These are phyloP conservation scores for Toxoplasma gondii DNA, from an alignment of 169 alveolate species.

Conservation along the genomic window DNA sequence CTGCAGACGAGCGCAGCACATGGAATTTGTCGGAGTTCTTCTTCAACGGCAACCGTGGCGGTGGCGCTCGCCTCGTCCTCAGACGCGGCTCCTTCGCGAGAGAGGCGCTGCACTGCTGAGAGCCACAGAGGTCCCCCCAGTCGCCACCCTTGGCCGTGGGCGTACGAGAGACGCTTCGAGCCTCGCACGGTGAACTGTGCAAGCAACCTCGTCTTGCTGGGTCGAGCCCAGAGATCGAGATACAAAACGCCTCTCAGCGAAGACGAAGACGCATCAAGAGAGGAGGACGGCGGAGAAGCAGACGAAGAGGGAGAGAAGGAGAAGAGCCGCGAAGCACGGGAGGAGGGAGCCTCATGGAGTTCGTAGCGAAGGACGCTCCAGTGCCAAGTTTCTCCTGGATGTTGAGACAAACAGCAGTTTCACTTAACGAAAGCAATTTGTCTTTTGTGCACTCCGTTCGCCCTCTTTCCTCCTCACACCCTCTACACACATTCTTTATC, in stretches of 20 bases:
- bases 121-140: slow-evolving; percentile 31
- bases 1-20: slow-evolving; percentile 39
- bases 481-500: too few species aligned
- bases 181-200: slow-evolving; percentile 67
- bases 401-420: background rate
- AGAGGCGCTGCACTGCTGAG: background rate
- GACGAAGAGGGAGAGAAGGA: background rate
- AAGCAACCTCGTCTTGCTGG: slow-evolving; percentile 43
- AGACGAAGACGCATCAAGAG: background rate
- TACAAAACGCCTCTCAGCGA: slow-evolving; percentile 57
- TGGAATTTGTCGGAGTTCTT: slow-evolving; percentile 7
- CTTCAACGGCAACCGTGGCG: background rate
- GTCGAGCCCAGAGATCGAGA: slow-evolving; percentile 55
- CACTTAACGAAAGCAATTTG: too few species aligned
- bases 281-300: background rate
- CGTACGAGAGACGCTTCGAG: slow-evolving; percentile 32
- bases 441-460: too few species aligned
- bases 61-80: background rate
- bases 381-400: slow-evolving; percentile 64
- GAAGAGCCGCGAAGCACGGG: slow-evolving; percentile 6
- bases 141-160: slow-evolving; percentile 6
- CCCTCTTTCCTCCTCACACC: background rate
- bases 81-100: background rate
- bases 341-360: background rate
- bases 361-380: slow-evolving; percentile 45